Conservation (phyloP, 371 early-diverging fungal genomes). For the Zychaea mexicana region DNA sequence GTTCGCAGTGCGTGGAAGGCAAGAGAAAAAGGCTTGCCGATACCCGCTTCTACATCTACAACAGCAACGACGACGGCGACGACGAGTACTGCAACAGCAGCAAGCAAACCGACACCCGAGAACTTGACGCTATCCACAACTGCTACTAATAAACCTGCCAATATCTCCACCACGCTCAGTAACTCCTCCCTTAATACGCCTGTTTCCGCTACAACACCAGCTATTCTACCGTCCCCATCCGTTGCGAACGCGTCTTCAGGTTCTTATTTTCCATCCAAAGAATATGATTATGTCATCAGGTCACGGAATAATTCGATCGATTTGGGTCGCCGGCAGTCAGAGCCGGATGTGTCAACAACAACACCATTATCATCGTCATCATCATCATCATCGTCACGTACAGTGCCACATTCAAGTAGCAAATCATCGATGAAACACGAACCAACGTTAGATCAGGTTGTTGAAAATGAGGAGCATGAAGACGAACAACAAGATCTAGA, state of each 20-base stretch:
- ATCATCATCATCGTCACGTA: neutral
- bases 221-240: slow-evolving; percentile 24
- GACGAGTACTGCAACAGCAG: no score
- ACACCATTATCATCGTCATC: neutral
- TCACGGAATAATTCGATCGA: slow-evolving; percentile 16
- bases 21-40: slow-evolving; percentile 50
- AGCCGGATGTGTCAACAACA: slow-evolving; percentile 10
- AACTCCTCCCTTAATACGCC: slow-evolving; percentile 12
- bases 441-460: neutral
- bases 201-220: slow-evolving; percentile 12
- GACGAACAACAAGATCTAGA: no score
- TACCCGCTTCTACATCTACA: slow-evolving; percentile 16
- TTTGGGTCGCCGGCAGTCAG: slow-evolving; percentile 17
- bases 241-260: slow-evolving; percentile 3
- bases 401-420: no score
- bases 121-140: slow-evolving; percentile 7
- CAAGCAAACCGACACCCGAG: slow-evolving; percentile 12
- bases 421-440: neutral
- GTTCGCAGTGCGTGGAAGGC: slow-evolving; percentile 69
- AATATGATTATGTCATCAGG: neutral
- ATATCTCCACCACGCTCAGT: neutral
- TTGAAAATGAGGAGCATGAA: neutral
- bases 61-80: no score
- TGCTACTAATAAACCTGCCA: no score
- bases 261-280: slow-evolving; percentile 15